These are phyloP conservation scores for Trypethelium eluteriae DNA, from an alignment of 495 filamentous ascomycete genomes.

Conservation along the genomic window DNA sequence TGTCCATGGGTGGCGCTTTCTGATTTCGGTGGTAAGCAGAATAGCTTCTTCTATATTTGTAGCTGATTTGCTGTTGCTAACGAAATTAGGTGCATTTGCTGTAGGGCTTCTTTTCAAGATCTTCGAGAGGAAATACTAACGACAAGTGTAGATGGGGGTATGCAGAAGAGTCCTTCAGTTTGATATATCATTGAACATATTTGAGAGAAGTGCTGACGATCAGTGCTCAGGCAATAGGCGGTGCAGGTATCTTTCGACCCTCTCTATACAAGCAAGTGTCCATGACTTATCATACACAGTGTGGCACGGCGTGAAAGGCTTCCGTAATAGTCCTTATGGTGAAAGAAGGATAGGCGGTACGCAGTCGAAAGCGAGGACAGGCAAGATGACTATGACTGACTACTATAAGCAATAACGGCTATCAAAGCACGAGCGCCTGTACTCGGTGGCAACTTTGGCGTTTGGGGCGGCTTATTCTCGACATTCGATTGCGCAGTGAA, in stretches of 20 bases:
- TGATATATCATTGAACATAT: conserved; percentile 5
- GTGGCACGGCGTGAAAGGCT: conserved; percentile 98
- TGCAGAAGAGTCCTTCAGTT: conserved; percentile 32
- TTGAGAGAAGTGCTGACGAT: conserved; percentile 16
- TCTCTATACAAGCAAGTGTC: neutral
- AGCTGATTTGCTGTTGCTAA: no score
- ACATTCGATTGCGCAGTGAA: conserved; percentile 98
- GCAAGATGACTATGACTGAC: neutral
- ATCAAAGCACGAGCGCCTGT: conserved; percentile 96
- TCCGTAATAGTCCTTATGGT: conserved; percentile 79
- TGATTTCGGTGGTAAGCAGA: conserved; percentile 75
- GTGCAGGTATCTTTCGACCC: conserved; percentile 32
- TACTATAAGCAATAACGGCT: conserved; percentile 61
- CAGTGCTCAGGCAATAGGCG: conserved; percentile 64
- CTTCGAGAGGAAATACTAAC: no score
- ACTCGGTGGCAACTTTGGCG: conserved; percentile 93
- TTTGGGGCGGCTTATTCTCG: conserved; percentile 92
- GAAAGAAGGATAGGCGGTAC: conserved; percentile 82
- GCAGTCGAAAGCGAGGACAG: neutral
- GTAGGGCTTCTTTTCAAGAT: no score
- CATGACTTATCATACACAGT: conserved; percentile 44
- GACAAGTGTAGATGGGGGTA: conserved; percentile 88
- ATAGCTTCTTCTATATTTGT: no score
- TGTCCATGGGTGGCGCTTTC: conserved; percentile 95
- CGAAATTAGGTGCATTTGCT: no score